Conservation (phyloP, 805 yeast species). For the Ogataea trehaloabstinens region DNA sequence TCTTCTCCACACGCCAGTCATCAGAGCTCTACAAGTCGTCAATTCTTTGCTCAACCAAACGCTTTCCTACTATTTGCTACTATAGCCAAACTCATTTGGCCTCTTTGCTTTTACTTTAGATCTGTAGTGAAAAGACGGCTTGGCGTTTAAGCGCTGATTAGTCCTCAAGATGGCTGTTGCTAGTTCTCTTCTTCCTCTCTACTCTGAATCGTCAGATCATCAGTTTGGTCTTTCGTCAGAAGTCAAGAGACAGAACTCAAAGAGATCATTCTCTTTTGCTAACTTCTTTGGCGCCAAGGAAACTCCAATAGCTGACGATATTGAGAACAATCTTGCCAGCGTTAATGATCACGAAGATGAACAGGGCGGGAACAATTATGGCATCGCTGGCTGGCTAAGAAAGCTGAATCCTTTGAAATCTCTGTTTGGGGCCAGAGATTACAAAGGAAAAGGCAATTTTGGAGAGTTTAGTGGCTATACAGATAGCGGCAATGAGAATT, state of each 20-base stretch:
- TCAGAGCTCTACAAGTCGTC: too few species aligned
- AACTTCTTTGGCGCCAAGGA: constrained; percentile 5
- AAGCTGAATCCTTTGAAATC: constrained; percentile 1
- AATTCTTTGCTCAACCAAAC: not conserved
- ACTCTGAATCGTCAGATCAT: not conserved
- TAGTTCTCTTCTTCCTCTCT: not conserved
- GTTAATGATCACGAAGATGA: not conserved
- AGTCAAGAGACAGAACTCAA: constrained; percentile 2
- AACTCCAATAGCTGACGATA: not conserved
- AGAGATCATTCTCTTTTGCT: constrained; percentile 11
- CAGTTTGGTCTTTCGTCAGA: not conserved
- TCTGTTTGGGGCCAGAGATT: constrained; percentile 6
- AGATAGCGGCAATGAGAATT: constrained; percentile 1
- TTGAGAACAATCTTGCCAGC: not conserved
- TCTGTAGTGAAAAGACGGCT: too few species aligned
- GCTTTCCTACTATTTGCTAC: not conserved
- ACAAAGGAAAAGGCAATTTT: not conserved
- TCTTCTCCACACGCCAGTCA: too few species aligned
- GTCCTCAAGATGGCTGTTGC: not conserved
- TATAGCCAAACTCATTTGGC: too few species aligned
- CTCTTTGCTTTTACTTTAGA: too few species aligned
- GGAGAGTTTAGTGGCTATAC: not conserved
- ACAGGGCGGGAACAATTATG: not conserved
- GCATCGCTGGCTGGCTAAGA: constrained; percentile 8
- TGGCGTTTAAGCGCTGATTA: too few species aligned